These are phyloP conservation scores for Chaetothyriales sp. DNA, from an alignment of 2,329 filamentous ascomycete species.

Conservation along the genomic window DNA sequence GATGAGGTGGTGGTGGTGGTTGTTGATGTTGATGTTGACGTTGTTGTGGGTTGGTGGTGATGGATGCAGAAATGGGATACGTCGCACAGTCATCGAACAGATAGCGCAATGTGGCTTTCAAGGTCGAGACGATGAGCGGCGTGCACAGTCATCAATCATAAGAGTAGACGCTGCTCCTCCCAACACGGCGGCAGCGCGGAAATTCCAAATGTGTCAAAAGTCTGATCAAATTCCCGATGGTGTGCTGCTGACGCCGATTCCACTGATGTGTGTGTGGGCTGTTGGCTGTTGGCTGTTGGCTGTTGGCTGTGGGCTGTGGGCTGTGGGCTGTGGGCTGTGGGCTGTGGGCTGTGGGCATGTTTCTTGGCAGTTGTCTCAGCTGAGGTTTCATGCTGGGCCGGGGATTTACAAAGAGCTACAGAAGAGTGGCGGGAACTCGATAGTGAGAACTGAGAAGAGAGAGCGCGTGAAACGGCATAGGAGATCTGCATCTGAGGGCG, in stretches of 20 bases:
- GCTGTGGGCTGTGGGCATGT: too few relatives aligned
- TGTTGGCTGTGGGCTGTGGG: too few relatives aligned
- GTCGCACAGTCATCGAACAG: neutral
- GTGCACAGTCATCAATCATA: neutral
- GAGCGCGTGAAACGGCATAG: neutral
- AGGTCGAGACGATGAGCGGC: neutral
- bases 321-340: too few relatives aligned
- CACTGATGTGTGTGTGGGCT: too few relatives aligned
- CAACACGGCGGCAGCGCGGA: neutral
- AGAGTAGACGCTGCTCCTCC: neutral
- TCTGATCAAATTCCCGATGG: neutral
- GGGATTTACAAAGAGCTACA: neutral
- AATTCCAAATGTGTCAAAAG: neutral
- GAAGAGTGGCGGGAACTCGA: neutral
- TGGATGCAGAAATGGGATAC: neutral
- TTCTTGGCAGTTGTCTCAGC: neutral
- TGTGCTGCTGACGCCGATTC: too few relatives aligned
- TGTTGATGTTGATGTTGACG: neutral
- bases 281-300: too few relatives aligned
- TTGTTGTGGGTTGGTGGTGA: neutral
- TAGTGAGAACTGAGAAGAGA: neutral
- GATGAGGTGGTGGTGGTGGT: neutral
- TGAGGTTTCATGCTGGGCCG: neutral
- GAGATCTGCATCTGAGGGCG: too few relatives aligned
- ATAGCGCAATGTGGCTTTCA: neutral